Conservation (phyloP, 140 eudicot genomes). For the Oenanthe javanica region DNA sequence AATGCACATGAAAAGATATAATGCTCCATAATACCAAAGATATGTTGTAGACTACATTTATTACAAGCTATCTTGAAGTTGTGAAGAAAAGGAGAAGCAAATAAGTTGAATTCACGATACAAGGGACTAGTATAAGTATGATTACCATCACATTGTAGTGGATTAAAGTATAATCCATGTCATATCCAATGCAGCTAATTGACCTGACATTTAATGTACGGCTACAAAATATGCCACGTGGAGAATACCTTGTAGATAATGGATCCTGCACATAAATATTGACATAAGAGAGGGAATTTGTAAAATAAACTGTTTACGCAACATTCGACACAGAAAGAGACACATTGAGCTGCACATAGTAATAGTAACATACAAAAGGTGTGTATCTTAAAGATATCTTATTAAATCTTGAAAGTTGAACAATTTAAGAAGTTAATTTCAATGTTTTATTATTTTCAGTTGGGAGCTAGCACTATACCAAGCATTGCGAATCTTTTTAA, state of each 20-base stretch:
- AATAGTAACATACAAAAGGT: neutral
- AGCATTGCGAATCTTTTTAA: neutral
- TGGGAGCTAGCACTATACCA: neutral
- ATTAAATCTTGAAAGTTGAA: neutral
- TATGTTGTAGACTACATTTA: neutral
- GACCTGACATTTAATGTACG: conserved; percentile 89
- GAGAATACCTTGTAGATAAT: conserved; percentile 54
- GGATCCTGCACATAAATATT: conserved; percentile 60
- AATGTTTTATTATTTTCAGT: neutral
- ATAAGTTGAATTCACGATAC: neutral
- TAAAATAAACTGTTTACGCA: neutral
- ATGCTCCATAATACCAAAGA: neutral
- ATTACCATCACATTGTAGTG: conserved; percentile 91
- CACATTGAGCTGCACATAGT: neutral
- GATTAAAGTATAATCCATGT: conserved; percentile 95
- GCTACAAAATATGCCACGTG: conserved; percentile 90
- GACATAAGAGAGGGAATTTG: neutral
- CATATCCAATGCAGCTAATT: conserved; percentile 92
- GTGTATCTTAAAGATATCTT: neutral
- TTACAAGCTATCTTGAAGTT: neutral
- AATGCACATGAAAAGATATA: neutral
- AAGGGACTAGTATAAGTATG: neutral
- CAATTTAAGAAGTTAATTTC: neutral
- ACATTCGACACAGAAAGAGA: neutral
- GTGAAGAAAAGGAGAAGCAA: neutral